Evolutionary conservation across 495 filamentous ascomycete species (phyloP).

Genomic region (Choiromyces venosus): DNA sequence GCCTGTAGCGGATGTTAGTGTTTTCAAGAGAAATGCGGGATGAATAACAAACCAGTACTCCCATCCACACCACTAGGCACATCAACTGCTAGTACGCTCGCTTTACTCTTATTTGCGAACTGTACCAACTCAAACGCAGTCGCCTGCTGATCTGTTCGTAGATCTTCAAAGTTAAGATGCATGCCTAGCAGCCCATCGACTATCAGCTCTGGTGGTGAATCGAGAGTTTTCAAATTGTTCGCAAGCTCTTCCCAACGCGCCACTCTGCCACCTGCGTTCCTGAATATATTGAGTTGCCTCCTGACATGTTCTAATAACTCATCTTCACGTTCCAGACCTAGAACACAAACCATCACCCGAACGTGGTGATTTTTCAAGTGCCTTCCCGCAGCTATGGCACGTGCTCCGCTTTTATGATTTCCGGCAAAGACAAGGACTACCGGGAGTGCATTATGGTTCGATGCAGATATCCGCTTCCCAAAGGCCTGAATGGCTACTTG

Average conservation of each 20-base stretch:
- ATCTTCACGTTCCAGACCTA: constrained; percentile 68
- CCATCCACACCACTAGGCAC: constrained; percentile 82
- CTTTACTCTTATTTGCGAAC: constrained; percentile 78
- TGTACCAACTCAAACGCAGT: constrained; percentile 75
- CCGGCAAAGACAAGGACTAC: constrained; percentile 79
- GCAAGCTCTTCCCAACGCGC: constrained; percentile 54
- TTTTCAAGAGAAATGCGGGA: constrained; percentile 14
- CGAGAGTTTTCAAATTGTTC: constrained; percentile 52
- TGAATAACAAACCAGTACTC: constrained; percentile 57
- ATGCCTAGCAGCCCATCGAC: constrained; percentile 84
- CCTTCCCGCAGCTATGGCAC: constrained; percentile 77
- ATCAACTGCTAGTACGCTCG: constrained; percentile 73
- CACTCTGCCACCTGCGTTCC: constrained; percentile 68
- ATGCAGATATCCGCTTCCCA: constrained; percentile 40
- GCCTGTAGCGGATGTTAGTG: constrained; percentile 42
- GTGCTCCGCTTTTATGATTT: constrained; percentile 76
- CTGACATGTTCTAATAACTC: constrained; percentile 63
- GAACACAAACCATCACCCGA: constrained; percentile 72
- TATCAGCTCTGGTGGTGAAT: constrained; percentile 68
- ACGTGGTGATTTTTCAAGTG: constrained; percentile 76
- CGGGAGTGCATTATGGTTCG: constrained; percentile 53
- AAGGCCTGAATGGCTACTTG: constrained; percentile 66
- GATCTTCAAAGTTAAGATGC: constrained; percentile 74
- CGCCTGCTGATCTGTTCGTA: constrained; percentile 73
- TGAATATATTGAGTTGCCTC: constrained; percentile 68